Conservation (phyloP, 129 eudicot species). For the Cynara cardunculus region DNA sequence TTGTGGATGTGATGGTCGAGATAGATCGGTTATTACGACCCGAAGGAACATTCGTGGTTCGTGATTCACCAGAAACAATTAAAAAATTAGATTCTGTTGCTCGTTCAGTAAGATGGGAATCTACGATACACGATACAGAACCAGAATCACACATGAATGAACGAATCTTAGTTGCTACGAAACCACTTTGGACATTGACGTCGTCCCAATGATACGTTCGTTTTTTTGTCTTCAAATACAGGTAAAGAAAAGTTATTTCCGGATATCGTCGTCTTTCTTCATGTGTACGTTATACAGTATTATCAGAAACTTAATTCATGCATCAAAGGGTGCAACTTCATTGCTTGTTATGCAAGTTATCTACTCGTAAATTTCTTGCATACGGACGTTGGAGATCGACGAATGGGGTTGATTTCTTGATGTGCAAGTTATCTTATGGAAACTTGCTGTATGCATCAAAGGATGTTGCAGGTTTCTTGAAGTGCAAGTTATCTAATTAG, state of each 20-base stretch:
- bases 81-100: constrained; percentile 53
- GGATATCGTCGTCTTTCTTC: background rate
- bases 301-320: constrained; percentile 5
- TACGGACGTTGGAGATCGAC: background rate
- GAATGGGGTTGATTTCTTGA: background rate
- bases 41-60: constrained; percentile 66
- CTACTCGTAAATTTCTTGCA: background rate
- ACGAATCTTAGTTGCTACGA: constrained; percentile 66
- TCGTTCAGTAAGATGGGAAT: constrained; percentile 57
- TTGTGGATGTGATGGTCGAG: constrained; percentile 78
- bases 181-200: constrained; percentile 52
- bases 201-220: constrained; percentile 37
- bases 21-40: constrained; percentile 80
- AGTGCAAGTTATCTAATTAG: background rate
- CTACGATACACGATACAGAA: constrained; percentile 57
- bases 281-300: constrained; percentile 20
- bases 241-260: constrained; percentile 19
- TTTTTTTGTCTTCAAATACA: constrained; percentile 15
- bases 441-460: constrained; percentile 28
- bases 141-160: constrained; percentile 59
- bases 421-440: constrained; percentile 11
- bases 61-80: constrained; percentile 70
- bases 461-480: constrained; percentile 12
- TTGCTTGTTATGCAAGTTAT: constrained; percentile 12
- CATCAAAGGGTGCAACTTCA: constrained; percentile 28